Percentiles rank a stretch among this genome's conserved stretches.
phyloP scores from a whole-genome alignment of 2,329 filamentous ascomycete species.

The Aspergillus hortae region DNA sequence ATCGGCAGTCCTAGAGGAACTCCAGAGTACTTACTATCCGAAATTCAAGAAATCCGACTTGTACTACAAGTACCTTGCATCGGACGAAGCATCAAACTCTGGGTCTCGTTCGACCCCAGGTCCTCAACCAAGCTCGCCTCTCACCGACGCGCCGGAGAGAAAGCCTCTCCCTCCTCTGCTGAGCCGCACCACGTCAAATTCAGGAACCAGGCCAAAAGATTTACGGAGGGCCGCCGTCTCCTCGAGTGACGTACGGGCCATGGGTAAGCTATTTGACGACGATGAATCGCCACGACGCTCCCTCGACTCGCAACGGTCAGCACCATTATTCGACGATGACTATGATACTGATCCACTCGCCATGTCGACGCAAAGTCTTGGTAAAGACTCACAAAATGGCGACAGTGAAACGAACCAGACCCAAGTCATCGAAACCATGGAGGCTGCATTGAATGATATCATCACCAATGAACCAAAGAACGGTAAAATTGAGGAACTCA shows the following conservation, averaged over 20 bases:
- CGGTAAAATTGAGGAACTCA: slow-evolving; percentile 33
- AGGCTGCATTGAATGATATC: slow-evolving; percentile 86
- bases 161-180: slow-evolving; percentile 43
- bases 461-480: slow-evolving; percentile 69
- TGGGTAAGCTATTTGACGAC: slow-evolving; percentile 44
- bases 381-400: slow-evolving; percentile 62
- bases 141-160: slow-evolving; percentile 31
- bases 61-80: slow-evolving; percentile 92
- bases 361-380: slow-evolving; percentile 75
- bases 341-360: slow-evolving; percentile 66
- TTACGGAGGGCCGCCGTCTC: slow-evolving; percentile 59
- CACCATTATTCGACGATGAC: slow-evolving; percentile 77
- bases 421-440: slow-evolving; percentile 85
- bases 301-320: slow-evolving; percentile 60
- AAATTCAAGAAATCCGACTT: slow-evolving; percentile 89
- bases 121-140: slow-evolving; percentile 15
- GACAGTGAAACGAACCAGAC: slow-evolving; percentile 60
- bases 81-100: slow-evolving; percentile 61
- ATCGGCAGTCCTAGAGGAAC: slow-evolving; percentile 75
- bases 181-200: slow-evolving; percentile 47
- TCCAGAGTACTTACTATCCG: slow-evolving; percentile 76
- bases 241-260: slow-evolving; percentile 55
- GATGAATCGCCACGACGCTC: slow-evolving; percentile 58
- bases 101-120: slow-evolving; percentile 16
- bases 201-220: slow-evolving; percentile 46